Percentiles rank a stretch among this genome's conserved stretches.
Evolutionary conservation across 1,139 yeast species (phyloP).

Genomic region (Geotrichum siamense): DNA sequence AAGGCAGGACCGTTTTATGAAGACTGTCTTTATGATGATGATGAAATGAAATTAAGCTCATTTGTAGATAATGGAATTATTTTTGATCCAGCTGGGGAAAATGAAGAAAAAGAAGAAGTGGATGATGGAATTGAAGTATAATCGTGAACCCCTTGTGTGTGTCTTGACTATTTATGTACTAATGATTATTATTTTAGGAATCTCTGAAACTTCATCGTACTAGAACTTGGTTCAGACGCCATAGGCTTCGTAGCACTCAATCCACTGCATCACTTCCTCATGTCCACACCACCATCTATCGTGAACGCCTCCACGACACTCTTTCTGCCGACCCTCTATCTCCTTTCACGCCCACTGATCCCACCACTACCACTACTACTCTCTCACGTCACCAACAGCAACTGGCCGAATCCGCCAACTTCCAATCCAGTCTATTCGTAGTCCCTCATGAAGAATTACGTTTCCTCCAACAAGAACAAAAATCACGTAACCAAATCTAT

Average conservation of each 20-base stretch:
- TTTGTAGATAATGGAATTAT: constrained; percentile 10
- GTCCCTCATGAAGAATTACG: constrained; percentile 5
- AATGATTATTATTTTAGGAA: no score
- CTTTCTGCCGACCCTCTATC: constrained; percentile 10
- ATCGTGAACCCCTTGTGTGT: no score
- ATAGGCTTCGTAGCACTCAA: constrained; percentile 6
- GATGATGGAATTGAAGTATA: no score
- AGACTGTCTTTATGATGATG: constrained; percentile 17
- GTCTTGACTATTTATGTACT: neutral
- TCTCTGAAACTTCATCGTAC: no score
- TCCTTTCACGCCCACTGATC: neutral
- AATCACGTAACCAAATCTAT: no score
- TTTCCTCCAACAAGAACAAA: constrained; percentile 8
- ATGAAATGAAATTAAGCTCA: constrained; percentile 16
- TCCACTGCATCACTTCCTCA: constrained; percentile 2
- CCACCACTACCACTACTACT: neutral
- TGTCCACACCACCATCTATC: constrained; percentile 10
- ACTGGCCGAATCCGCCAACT: constrained; percentile 9
- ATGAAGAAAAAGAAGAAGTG: neutral
- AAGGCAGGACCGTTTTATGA: constrained; percentile 17
- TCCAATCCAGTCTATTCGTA: constrained; percentile 7
- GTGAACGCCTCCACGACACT: constrained; percentile 6
- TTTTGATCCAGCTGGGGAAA: constrained; percentile 8
- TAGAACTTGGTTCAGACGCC: constrained; percentile 9
- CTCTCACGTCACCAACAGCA: constrained; percentile 8